Evolutionary conservation across 805 yeast species (phyloP), one percentile per base, ranked within the genome.

Genomic region (Saturnispora ahearnii): DNA sequence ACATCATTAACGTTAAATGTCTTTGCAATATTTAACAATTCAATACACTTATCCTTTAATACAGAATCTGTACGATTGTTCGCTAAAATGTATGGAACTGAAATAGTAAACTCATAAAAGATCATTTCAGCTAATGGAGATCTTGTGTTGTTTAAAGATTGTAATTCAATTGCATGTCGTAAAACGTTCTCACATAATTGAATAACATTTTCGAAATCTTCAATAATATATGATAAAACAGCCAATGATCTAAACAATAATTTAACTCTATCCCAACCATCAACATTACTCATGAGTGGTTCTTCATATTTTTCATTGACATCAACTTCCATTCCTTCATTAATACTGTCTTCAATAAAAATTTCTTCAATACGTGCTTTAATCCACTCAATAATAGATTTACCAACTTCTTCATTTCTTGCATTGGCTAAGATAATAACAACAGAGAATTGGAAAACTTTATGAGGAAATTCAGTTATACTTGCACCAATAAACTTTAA

Each of bases 381-480:
- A 55, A 87, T 73, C 65, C 69, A 84, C 55, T 84, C 89, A 24
- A 87, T 65, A 11, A 87, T 76, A 45, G 77, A 76, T 56, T 79
- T 78, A 46, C 95, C 91, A 41, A 87, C 81, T 36, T 76, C 69
- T 33, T 77, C 74, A 63, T 79, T 80, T 51, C 75, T 74, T 24
- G 84, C 71, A 66, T 84, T 82, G 44, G 87, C 80, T 22, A 81
- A 70, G 59, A 82, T 74, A 5, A 89, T 68, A 55, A 88, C 71
- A 8, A 82, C 79, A 28, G 88, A 76, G 51, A 91, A 65, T n/a
- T 82, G 76, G 12, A 82, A 79, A 52, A 84, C 77, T 63, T 90
- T 93, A 55, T 90, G 96, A 0, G 99, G 98, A 65, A 91, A 96
- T 65, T 93, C 98, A 29, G 77, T 67, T 10, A 84, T 73, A 41